Evolutionary conservation across 2,329 filamentous ascomycete genomes (phyloP), one percentile per base, ranked within the genome.

Genomic region (Pseudovirgaria hyperparasitica): DNA sequence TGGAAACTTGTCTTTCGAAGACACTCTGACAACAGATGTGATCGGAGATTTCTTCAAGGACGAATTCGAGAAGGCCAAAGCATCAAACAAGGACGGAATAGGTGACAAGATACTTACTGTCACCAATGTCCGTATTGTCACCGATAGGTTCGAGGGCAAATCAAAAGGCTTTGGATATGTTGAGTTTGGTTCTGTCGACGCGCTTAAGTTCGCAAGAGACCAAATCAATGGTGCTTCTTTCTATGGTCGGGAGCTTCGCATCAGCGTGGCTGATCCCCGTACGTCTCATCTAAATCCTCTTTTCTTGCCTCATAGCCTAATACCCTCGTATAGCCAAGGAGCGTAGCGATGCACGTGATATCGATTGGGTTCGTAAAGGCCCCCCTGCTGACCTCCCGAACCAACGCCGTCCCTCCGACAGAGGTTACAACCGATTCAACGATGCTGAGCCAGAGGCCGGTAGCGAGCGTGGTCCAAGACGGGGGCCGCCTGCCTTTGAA

Each of bases 111-210:
- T n/a, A n/a, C 94, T 87, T 55, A 71, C 84, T 38, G 77, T 94
- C 43, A 80, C 80, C 40, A 94, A 75, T 52, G 84, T 98, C 40
- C 82, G 90, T 46, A 85, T 98, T 45, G 92, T 98, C 38, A 87
- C 94, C 63, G 92, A 98, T 59, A 90, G 87, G 51, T 69, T 93
- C 54, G 80, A 90, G 51, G 75, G 79, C 57, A 85, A 86, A 49
- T 90, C 90, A 39, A 98, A 98, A 66, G 90, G 90, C 25, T 98
- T 98, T 47, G 90, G 87, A 35, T 98, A 98, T 54, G 87, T 92
- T 39, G 90, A 98, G 57, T 98, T 98, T 48, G 74, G 68, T 40
- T 77, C 74, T 27, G 62, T 90, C 23, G 87, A 96, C 26, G 87
- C 87, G 33, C 65, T 98, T 47, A 92, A 92, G 65, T 79, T 85